phyloP scores from a whole-genome alignment of 148 eudicot species.

The Chenopodium berlandieri region DNA sequence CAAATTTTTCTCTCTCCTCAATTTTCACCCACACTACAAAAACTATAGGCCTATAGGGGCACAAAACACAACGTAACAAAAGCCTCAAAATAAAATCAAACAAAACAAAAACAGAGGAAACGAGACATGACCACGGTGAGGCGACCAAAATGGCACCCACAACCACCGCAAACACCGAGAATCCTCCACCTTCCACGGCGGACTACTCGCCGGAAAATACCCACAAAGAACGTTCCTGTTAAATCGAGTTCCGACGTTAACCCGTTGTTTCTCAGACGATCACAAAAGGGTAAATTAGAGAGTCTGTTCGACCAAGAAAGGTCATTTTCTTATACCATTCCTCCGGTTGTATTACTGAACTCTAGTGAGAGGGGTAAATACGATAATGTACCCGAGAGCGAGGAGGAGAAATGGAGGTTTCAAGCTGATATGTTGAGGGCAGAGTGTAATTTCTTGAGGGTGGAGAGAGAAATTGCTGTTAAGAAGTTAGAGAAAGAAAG shows the following conservation, averaged over 20 bases:
- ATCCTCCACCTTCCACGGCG: conserved; percentile 77
- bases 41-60: conserved; percentile 13
- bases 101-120: neutral
- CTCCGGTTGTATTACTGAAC: conserved; percentile 45
- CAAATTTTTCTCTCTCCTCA: conserved; percentile 19
- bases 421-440: conserved; percentile 84
- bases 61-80: conserved; percentile 27
- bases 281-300: conserved; percentile 38
- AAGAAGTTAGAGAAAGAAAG: conserved; percentile 62
- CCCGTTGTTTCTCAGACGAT: conserved; percentile 6
- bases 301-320: conserved; percentile 49
- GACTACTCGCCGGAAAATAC: conserved; percentile 50
- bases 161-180: conserved; percentile 63
- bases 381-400: conserved; percentile 15
- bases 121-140: conserved; percentile 30
- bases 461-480: conserved; percentile 60
- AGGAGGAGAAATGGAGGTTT: conserved; percentile 67
- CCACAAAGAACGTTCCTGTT: conserved; percentile 18
- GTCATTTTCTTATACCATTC: conserved; percentile 31
- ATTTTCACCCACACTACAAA: neutral
- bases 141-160: conserved; percentile 56
- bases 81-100: neutral
- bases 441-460: conserved; percentile 70
- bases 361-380: conserved; percentile 11
- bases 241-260: conserved; percentile 2